Evolutionary conservation across 768 basidiomycete genomes (phyloP).

Genomic region (Rhizopogon rudus): DNA sequence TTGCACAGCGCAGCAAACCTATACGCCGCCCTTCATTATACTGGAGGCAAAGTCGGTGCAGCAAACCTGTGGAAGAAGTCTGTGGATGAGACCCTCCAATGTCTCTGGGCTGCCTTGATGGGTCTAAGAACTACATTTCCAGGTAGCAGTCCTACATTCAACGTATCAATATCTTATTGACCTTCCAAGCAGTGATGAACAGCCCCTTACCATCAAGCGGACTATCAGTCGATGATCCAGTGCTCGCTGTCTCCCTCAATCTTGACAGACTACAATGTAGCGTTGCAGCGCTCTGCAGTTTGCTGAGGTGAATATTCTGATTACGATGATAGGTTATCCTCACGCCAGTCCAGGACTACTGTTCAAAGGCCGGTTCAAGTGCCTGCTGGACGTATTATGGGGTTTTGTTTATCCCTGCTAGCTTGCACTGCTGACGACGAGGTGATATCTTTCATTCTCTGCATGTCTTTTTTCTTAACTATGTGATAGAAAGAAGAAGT

Average conservation of each 20-base stretch:
- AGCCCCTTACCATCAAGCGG: constrained; percentile 10
- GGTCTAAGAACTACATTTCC: constrained; percentile 58
- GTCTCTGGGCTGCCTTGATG: constrained; percentile 60
- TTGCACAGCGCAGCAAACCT: constrained; percentile 49
- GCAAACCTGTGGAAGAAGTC: constrained; percentile 70
- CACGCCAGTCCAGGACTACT: constrained; percentile 35
- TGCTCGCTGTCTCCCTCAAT: constrained; percentile 47
- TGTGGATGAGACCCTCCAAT: constrained; percentile 61
- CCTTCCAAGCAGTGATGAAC: constrained; percentile 9
- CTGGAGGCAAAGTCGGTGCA: constrained; percentile 78
- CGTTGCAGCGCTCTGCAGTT: constrained; percentile 43
- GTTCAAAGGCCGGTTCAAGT: constrained; percentile 60
- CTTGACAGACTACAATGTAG: constrained; percentile 58
- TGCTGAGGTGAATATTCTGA: constrained; percentile 43
- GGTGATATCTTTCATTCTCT: constrained; percentile 30
- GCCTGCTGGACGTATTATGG: constrained; percentile 59
- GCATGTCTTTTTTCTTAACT: neutral
- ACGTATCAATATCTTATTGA: neutral
- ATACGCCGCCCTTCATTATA: constrained; percentile 58
- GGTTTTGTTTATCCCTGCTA: constrained; percentile 48
- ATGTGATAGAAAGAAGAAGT: constrained; percentile 28
- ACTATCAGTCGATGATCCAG: constrained; percentile 37
- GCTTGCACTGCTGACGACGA: constrained; percentile 42
- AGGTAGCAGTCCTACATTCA: constrained; percentile 1
- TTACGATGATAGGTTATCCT: neutral